Conservation (phyloP, 306 rosid species). For the Purshia tridentata region DNA sequence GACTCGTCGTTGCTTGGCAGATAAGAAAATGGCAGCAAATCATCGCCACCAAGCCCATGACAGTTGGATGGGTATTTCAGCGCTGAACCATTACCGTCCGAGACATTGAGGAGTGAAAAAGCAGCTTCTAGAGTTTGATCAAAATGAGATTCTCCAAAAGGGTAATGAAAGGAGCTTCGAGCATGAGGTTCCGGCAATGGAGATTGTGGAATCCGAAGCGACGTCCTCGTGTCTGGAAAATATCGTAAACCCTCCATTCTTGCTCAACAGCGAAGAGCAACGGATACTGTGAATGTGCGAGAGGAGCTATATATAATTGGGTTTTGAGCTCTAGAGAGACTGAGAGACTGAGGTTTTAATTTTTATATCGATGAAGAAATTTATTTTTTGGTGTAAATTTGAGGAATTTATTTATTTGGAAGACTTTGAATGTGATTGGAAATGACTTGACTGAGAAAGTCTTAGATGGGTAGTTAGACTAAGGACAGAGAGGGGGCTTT, state of each 20-base stretch:
- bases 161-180: background rate
- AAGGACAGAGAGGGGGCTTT: background rate
- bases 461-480: background rate
- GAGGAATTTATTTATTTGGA: background rate
- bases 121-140: slow-evolving; percentile 43
- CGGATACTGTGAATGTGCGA: background rate
- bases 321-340: background rate
- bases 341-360: background rate
- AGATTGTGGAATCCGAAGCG: background rate
- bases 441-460: background rate
- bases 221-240: background rate
- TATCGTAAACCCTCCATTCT: slow-evolving; percentile 19
- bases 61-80: background rate
- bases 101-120: slow-evolving; percentile 36
- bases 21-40: background rate
- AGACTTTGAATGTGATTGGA: background rate
- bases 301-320: background rate
- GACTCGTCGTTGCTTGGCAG: background rate
- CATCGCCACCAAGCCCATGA: background rate
- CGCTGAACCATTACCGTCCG: background rate
- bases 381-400: background rate
- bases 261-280: background rate
- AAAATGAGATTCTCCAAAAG: background rate
- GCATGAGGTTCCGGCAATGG: background rate
- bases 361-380: too few species aligned